Evolutionary conservation across 257 asterid genomes (phyloP).

Genomic region (Nicotiana sylvestris): DNA sequence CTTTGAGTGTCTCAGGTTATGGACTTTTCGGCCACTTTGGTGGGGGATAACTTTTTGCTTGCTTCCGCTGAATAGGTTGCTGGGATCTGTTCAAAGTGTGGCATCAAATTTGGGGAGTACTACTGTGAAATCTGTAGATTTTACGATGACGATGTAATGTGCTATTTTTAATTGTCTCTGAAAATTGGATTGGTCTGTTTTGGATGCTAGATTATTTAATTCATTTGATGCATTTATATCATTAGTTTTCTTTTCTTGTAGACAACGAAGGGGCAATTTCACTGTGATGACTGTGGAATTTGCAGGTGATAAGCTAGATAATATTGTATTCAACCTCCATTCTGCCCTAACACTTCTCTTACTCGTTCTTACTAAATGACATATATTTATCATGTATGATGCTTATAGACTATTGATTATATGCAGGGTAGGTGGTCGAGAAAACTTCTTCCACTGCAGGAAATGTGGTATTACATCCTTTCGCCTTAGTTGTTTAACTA

Average conservation of each 20-base stretch:
- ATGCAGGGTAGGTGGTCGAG: slow-evolving; percentile 91
- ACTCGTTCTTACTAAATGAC: background rate
- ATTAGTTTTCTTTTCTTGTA: slow-evolving; percentile 30
- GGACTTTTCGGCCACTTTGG: background rate
- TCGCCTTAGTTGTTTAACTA: background rate
- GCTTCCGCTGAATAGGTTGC: slow-evolving; percentile 41
- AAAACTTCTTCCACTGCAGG: slow-evolving; percentile 76
- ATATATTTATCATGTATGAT: background rate
- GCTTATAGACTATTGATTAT: slow-evolving; percentile 19
- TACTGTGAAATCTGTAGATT: slow-evolving; percentile 77
- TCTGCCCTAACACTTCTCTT: background rate
- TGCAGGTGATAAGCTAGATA: slow-evolving; percentile 58
- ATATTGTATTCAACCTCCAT: background rate
- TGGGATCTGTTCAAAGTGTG: slow-evolving; percentile 58
- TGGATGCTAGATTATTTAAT: background rate
- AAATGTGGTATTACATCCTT: slow-evolving; percentile 67
- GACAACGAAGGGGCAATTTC: slow-evolving; percentile 68
- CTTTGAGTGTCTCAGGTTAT: background rate
- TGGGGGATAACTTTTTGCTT: background rate
- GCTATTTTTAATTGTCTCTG: slow-evolving; percentile 13
- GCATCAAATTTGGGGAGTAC: slow-evolving; percentile 82
- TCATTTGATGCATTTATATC: background rate
- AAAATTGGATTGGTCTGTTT: background rate
- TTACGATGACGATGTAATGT: slow-evolving; percentile 76
- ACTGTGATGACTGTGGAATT: slow-evolving; percentile 88